Base-by-base conservation (phyloP, 2,329 filamentous ascomycete species). In the Tympanopsis confertula region DNA sequence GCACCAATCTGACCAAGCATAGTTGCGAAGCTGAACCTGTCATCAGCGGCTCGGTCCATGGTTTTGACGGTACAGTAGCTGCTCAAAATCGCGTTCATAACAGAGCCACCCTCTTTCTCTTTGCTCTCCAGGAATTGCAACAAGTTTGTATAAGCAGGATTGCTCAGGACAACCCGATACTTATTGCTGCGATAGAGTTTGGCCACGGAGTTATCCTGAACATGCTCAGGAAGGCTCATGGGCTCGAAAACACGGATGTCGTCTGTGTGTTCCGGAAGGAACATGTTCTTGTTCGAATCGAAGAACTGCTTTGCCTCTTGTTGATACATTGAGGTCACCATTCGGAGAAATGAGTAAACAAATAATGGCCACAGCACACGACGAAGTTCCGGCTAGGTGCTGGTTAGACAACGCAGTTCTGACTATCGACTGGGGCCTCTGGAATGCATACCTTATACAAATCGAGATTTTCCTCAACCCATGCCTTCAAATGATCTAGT, bases 291-390 rank as follows among this genome's bases (percentile, higher is more conserved):
- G 53, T 71, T 73, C 5, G 59, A 50, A 13, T 65, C 61, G 47
- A 77, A 77, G 54, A 78, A 80, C 13, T 65, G 61, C 38, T 68
- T 63, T 5, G 65, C 65, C 35, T 77, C 72, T 41, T 66, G 65
- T 1, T 65, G 61, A 43, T 69, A 76, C 46, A 68, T 68, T 28
- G 75, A 72, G 30, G 63, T 62, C 20, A 75, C 63, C 45, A 79
- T 63, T 37, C 69, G 65, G 38, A 81, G 57, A 50, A 72, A 78
- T 0, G 71, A 74, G 50, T 81, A 76, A 19, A 80, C 73, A 46
- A 80, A 81, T 1, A 79, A 56, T 0, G 76, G 76, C 76, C 76
- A 81, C n/a, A 78, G 56, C 5, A 80, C 55, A 35, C 75, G 69
- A 44, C 66, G 61, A 13, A 81, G 63, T 55, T 81, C 76, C 3